Base-by-base conservation (phyloP, 192 early-diverging fungal species). In the Coemansia sp. region DNA sequence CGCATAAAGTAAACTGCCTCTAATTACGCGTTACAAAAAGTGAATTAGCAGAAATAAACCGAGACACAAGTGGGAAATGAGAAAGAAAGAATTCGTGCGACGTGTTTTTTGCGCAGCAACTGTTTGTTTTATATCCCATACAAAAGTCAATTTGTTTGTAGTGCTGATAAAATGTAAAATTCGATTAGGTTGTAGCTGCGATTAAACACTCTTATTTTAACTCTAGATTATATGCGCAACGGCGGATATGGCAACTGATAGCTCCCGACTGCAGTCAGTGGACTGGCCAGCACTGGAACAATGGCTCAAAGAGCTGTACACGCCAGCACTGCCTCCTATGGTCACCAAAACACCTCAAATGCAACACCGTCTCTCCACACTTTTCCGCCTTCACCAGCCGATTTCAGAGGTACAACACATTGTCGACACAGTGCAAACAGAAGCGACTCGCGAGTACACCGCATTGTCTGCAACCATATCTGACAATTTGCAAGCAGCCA, bases 1-100 rank as follows among this genome's bases (percentile, higher is more conserved):
- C 88, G 87, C 89, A 92, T 90, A 64, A 51, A 57, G 51, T 21
- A 21, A 23, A 21, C 12, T 3, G 3, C 2, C 38, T 12, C 2
- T 3, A 22, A 62, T 52, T 27, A 52, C 31, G 45, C 45, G 45
- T 56, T 21, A 25, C 37, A 47, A 39, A 50, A 8, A 63, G 45
- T 6, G 62, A 56, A 58, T 38, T 57, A 16, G 67, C 59, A 56
- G 59, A 60, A 12, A 59, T 59, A 61, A 61, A 12, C 17, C 31
- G 37, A 64, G 51, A 48, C 12, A n/a, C 17, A 12, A 21, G 14
- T n/a, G 4, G 19, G 48, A 21, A 49, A 49, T 16, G 19, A 49
- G 19, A n/a, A 21, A 49, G 48, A 49, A 45, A 45, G 14, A 45
- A 12, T 12, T 45, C 41, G 41, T n/a, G 8, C 41, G 4, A n/a